A percentile compares a stretch with the other conserved stretches of the same genome.
Conservation (phyloP, 1,284 basidiomycete species). For the Tilletia indica region DNA sequence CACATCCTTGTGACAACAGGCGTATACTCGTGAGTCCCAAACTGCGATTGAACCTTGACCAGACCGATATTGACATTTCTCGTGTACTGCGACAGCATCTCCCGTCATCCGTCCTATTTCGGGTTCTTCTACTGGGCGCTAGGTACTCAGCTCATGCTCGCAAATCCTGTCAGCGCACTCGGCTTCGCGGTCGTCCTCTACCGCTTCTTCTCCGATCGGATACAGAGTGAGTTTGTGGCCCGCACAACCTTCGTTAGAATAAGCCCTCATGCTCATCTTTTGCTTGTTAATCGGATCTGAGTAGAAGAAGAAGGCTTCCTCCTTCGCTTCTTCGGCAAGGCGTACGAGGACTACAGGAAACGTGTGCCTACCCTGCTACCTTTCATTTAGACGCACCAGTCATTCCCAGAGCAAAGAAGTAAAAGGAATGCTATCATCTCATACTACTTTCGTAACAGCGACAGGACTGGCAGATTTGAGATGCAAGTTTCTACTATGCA, state of each 20-base stretch:
- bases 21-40: conserved; percentile 34
- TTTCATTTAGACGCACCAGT: conserved; percentile 29
- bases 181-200: conserved; percentile 69
- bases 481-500: too few relatives aligned
- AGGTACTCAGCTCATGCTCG: conserved; percentile 87
- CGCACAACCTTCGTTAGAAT: too few relatives aligned
- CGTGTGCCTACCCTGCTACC: conserved; percentile 71
- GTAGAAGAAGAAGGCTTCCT: conserved; percentile 73
- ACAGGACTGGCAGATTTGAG: background rate
- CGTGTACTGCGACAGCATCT: conserved; percentile 64
- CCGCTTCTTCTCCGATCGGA: conserved; percentile 82
- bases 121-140: conserved; percentile 99
- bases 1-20: conserved; percentile 49
- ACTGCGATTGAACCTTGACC: background rate
- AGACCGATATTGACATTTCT: background rate
- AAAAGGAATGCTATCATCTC: background rate
- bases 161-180: conserved; percentile 75
- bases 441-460: background rate
- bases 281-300: background rate
- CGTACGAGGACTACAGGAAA: conserved; percentile 70
- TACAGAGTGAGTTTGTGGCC: conserved; percentile 60
- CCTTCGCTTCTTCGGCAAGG: conserved; percentile 75
- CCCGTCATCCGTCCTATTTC: conserved; percentile 91
- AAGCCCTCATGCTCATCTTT: too few relatives aligned
- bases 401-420: too few relatives aligned